Conservation (phyloP, 2,329 filamentous ascomycete species). For the Chaetothyriales sp. region DNA sequence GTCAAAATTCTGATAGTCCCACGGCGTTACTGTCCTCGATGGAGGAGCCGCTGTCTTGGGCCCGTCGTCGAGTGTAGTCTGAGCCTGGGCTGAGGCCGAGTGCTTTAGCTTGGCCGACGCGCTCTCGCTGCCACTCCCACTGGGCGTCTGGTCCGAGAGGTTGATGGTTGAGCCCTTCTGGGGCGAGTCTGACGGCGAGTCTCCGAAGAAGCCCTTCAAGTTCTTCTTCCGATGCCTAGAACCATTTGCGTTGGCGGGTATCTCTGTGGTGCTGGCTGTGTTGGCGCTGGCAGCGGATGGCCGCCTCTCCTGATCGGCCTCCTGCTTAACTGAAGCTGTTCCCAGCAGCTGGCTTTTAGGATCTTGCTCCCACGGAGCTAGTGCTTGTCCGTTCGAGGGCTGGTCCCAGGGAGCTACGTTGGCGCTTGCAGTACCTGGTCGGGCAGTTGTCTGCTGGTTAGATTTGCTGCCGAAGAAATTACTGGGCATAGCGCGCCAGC, state of each 20-base stretch:
- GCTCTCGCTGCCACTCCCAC: constrained; percentile 42
- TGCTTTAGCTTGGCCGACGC: constrained; percentile 50
- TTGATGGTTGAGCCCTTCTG: constrained; percentile 34
- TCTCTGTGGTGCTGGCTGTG: constrained; percentile 72
- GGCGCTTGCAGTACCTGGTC: constrained; percentile 6
- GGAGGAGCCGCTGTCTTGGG: constrained; percentile 47
- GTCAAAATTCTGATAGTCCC: constrained; percentile 78
- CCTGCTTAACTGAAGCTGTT: constrained; percentile 42
- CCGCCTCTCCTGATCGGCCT: constrained; percentile 53
- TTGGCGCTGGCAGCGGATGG: constrained; percentile 81
- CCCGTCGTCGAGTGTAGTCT: constrained; percentile 32
- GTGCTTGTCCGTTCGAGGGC: constrained; percentile 16
- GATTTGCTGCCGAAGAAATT: constrained; percentile 12
- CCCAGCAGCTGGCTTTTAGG: constrained; percentile 14
- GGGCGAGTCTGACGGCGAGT: constrained; percentile 51
- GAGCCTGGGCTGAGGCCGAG: constrained; percentile 67
- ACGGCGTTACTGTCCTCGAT: constrained; percentile 87
- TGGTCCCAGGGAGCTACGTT: constrained; percentile 20
- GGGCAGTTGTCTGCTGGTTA: constrained; percentile 14
- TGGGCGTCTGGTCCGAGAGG: constrained; percentile 38
- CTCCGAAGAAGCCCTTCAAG: constrained; percentile 81
- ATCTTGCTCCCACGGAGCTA: constrained; percentile 19
- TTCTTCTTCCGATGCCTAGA: constrained; percentile 62
- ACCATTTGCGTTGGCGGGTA: constrained; percentile 54
- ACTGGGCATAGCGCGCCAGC: constrained; percentile 1